phyloP scores from a whole-genome alignment of 306 rosid genomes.

The Prunus salicina region DNA sequence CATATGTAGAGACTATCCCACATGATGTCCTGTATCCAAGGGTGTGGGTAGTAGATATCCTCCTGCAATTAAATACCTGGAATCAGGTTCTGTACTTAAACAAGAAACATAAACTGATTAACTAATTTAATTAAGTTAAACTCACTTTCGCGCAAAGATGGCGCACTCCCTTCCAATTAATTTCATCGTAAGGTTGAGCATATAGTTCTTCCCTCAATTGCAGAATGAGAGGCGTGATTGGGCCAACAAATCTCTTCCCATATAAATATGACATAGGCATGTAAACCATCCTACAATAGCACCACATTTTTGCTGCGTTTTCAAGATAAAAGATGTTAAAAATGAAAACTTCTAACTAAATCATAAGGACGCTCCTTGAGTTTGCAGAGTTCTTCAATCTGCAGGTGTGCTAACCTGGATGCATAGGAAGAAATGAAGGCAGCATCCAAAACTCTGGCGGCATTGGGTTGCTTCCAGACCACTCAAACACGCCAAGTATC shows the following conservation, averaged over 20 bases:
- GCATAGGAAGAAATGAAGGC: too few relatives aligned
- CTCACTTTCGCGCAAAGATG: slow-evolving; percentile 57
- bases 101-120: background rate
- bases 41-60: slow-evolving; percentile 59
- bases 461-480: too few relatives aligned
- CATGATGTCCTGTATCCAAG: slow-evolving; percentile 52
- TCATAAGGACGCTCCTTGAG: too few relatives aligned
- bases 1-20: slow-evolving; percentile 66
- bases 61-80: slow-evolving; percentile 32
- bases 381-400: too few relatives aligned
- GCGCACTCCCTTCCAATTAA: slow-evolving; percentile 55
- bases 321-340: too few relatives aligned
- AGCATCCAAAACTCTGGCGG: too few relatives aligned
- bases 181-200: slow-evolving; percentile 36
- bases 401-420: too few relatives aligned
- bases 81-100: background rate
- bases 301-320: too few relatives aligned
- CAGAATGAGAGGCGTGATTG: slow-evolving; percentile 57
- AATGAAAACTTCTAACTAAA: too few relatives aligned
- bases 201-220: slow-evolving; percentile 48
- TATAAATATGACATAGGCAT: too few relatives aligned
- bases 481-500: too few relatives aligned
- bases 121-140: background rate
- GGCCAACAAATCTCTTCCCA: slow-evolving; percentile 40
- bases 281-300: too few relatives aligned